Conservation (phyloP, 2,329 filamentous ascomycete species). For the Curvularia lunata region DNA sequence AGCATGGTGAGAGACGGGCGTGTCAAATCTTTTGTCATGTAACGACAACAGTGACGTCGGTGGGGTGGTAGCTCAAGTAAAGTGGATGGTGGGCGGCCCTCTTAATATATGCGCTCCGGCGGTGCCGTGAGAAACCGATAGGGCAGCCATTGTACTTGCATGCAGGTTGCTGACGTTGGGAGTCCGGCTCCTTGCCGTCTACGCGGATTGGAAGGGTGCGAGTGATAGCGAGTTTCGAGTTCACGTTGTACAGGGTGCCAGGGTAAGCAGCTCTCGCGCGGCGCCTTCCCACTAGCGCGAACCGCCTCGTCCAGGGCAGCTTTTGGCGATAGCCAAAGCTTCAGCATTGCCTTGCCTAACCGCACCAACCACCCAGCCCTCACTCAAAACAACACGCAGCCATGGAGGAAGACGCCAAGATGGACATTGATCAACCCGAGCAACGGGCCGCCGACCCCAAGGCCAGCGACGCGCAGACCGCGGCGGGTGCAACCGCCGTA, state of each 20-base stretch:
- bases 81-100: constrained; percentile 4
- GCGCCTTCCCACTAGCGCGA: constrained; percentile 14
- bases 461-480: constrained; percentile 72
- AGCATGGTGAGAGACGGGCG: constrained; percentile 26
- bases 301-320: constrained; percentile 11
- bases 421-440: constrained; percentile 54
- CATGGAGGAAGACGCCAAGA: constrained; percentile 56
- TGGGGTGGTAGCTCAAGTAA: constrained; percentile 13
- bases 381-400: constrained; percentile 19
- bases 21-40: constrained; percentile 8
- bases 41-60: constrained; percentile 24
- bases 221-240: neutral
- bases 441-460: constrained; percentile 53
- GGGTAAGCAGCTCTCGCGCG: constrained; percentile 1
- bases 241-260: constrained; percentile 8
- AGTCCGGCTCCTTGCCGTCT: neutral
- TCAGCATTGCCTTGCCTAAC: constrained; percentile 1
- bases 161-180: neutral
- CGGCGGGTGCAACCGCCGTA: constrained; percentile 76
- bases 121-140: constrained; percentile 3
- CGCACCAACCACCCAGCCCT: constrained; percentile 5
- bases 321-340: constrained; percentile 17
- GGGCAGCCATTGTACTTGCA: constrained; percentile 8
- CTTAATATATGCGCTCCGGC: constrained; percentile 5
- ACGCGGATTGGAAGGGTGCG: neutral